Percentiles rank a stretch among this genome's conserved stretches.
These are phyloP conservation scores for Akanthomyces lecanii DNA, from an alignment of 2,329 filamentous ascomycete species.

Conservation along the genomic window DNA sequence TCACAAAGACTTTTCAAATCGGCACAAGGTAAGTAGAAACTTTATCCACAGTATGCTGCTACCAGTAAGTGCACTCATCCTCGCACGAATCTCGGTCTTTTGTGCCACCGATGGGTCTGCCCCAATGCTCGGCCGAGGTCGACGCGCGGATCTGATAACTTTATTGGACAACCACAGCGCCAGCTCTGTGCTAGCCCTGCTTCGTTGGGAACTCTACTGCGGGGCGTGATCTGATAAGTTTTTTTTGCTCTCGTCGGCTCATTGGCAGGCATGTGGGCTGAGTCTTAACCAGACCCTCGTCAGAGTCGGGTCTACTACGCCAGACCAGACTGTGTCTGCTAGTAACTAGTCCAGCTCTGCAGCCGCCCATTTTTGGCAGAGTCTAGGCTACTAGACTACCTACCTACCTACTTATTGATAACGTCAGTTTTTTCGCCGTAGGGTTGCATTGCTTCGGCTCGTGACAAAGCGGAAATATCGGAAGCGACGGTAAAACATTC, in stretches of 20 bases:
- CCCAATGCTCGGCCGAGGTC: slow-evolving; percentile 10
- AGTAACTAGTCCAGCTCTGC: too few species aligned
- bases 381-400: too few species aligned
- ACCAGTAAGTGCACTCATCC: neutral
- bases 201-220: neutral
- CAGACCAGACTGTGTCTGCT: too few species aligned
- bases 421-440: too few species aligned
- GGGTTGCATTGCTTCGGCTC: neutral
- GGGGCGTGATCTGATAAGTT: slow-evolving; percentile 14
- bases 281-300: too few species aligned
- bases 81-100: neutral
- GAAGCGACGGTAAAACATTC: too few species aligned
- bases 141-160: slow-evolving; percentile 35
- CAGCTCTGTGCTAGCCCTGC: neutral
- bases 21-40: too few species aligned
- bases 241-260: neutral
- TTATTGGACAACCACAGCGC: slow-evolving; percentile 21
- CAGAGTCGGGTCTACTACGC: too few species aligned
- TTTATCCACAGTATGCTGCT: neutral
- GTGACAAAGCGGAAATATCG: neutral
- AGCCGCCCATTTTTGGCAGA: too few species aligned
- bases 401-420: too few species aligned
- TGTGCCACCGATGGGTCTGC: neutral
- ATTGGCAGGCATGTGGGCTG: neutral
- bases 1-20: neutral